A percentile compares a stretch with the other conserved stretches of the same genome.
phyloP scores from a whole-genome alignment of 495 filamentous ascomycete genomes.

The Aspergillus sparsus region DNA sequence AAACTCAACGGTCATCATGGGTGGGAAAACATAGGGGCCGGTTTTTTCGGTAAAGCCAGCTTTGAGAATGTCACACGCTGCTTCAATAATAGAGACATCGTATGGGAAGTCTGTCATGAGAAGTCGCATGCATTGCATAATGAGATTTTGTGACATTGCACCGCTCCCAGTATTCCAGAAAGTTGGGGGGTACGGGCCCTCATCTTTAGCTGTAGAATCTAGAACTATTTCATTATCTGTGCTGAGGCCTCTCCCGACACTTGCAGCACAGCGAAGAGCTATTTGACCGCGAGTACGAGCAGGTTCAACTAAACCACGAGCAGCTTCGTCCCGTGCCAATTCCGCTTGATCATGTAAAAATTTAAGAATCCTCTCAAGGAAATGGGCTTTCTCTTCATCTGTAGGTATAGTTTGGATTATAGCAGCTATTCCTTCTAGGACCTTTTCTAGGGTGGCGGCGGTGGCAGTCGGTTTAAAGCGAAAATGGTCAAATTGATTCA shows the following conservation, averaged over 20 bases:
- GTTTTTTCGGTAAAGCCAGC: slow-evolving; percentile 77
- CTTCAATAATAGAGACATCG: slow-evolving; percentile 71
- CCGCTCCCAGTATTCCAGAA: slow-evolving; percentile 65
- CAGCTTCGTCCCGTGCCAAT: slow-evolving; percentile 39
- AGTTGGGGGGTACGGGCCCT: slow-evolving; percentile 39
- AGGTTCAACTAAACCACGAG: slow-evolving; percentile 41
- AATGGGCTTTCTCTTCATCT: slow-evolving; percentile 61
- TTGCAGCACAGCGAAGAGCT: slow-evolving; percentile 70
- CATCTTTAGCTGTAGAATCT: slow-evolving; percentile 54
- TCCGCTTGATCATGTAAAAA: slow-evolving; percentile 54
- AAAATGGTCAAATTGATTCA: slow-evolving; percentile 73
- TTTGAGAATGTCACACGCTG: slow-evolving; percentile 71
- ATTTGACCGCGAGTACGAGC: slow-evolving; percentile 58
- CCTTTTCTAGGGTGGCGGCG: slow-evolving; percentile 70
- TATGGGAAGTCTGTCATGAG: slow-evolving; percentile 56
- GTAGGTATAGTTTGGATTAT: slow-evolving; percentile 76
- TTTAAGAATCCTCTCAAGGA: slow-evolving; percentile 63
- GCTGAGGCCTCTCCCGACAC: slow-evolving; percentile 79
- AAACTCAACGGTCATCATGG: slow-evolving; percentile 69
- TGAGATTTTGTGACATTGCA: slow-evolving; percentile 54
- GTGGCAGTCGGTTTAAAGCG: slow-evolving; percentile 61
- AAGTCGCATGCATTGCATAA: slow-evolving; percentile 54
- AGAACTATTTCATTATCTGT: slow-evolving; percentile 67
- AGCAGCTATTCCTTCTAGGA: slow-evolving; percentile 79
- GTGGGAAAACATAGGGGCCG: slow-evolving; percentile 76